Base-by-base conservation (phyloP, 129 eudicot species). In the Lactuca saligna region DNA sequence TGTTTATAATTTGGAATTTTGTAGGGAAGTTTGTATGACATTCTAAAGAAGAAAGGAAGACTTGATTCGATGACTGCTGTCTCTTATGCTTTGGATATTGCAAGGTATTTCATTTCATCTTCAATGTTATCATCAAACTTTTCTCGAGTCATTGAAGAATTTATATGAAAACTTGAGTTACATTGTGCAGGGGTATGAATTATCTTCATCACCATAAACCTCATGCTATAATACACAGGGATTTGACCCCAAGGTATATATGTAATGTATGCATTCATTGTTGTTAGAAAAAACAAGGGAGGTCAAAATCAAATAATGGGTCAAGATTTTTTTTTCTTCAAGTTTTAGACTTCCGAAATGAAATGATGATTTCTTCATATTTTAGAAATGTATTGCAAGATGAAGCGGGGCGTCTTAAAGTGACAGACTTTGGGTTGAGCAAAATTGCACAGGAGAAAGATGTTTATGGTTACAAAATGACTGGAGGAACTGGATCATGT, bases 401-500 rank as follows among this genome's bases (percentile, higher is more conserved):
- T 67, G 91, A 83, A 75, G 84, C 96, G 10, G 89, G 91, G 46
- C 91, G 82, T 70, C 91, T 88, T 25, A 88, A 88, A 79, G 96
- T 88, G 20, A 81, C 96, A 57, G 96, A 83, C 63, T 88, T 88
- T 71, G 91, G 85, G 5, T 76, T 85, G 29, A 88, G 96, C 80
- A 86, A 86, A 79, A 86, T 83, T 60, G 84, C 86, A 66, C 89
- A 78, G 59, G 88, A 84, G 77, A 83, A 86, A 71, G 88, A 83
- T 73, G 77, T 77, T 58, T 73, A 77, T 31, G 84, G 88, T 54
- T 82, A 80, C 78, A 85, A 88, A 81, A 83, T 82, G 88, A 80
- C 88, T 8, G 86, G 90, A 56, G 87, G 96, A 76, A 80, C 94
- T 3, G 94, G 88, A 79, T 81, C 94, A 78, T 87, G 94, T 87